Conservation (phyloP, 257 asterid genomes). For the Striga asiatica region DNA sequence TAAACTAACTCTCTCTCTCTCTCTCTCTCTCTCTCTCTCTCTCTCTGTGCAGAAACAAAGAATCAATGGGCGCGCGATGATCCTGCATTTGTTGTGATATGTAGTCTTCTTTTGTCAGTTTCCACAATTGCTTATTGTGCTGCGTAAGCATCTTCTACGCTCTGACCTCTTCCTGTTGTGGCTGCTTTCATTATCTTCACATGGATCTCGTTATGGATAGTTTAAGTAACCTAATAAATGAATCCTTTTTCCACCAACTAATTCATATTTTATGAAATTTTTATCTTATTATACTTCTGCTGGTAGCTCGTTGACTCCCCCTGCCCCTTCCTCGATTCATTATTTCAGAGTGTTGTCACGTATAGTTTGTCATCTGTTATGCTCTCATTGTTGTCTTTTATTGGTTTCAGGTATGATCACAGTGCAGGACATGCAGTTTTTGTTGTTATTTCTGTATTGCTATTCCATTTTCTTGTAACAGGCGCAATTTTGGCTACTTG, state of each 20-base stretch:
- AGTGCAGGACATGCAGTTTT: conserved; percentile 86
- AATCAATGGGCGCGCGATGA: conserved; percentile 99
- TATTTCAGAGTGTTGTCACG: no score
- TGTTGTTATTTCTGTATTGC: conserved; percentile 69
- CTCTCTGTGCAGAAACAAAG: conserved; percentile 69
- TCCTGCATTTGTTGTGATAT: conserved; percentile 95
- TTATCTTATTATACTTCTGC: background rate
- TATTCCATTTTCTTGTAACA: conserved; percentile 66
- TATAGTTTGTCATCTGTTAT: no score
- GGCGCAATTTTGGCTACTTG: conserved; percentile 89
- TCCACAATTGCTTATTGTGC: conserved; percentile 81
- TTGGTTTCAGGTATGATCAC: conserved; percentile 78
- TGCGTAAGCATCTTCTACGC: conserved; percentile 53
- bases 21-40: no score
- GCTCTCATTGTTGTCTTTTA: conserved; percentile 7
- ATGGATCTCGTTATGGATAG: background rate
- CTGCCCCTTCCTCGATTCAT: no score
- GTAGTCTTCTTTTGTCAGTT: conserved; percentile 72
- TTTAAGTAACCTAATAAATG: background rate
- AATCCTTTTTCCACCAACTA: background rate
- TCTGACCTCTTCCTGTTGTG: conserved; percentile 1
- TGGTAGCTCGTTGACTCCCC: no score
- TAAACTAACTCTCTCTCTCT: background rate
- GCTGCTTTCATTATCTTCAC: conserved; percentile 15
- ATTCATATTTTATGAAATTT: background rate